These are phyloP conservation scores for Acer saccharum DNA, from an alignment of 345 rosid genomes.

Conservation along the genomic window DNA sequence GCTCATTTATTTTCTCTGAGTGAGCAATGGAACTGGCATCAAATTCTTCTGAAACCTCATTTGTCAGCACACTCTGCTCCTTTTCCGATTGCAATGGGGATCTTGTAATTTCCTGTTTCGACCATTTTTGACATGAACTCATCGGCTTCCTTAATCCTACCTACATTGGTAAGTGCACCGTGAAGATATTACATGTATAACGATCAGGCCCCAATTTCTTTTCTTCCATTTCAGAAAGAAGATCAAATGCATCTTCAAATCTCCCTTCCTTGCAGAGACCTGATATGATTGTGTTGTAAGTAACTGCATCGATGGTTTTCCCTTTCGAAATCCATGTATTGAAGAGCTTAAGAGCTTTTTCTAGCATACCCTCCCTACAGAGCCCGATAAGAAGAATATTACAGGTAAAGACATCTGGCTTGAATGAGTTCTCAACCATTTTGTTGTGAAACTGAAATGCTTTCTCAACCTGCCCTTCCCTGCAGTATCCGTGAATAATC, in stretches of 20 bases:
- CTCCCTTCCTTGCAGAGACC: constrained; percentile 65
- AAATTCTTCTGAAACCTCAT: constrained; percentile 35
- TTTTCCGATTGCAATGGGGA: constrained; percentile 31
- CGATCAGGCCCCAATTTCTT: constrained; percentile 62
- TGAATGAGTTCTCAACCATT: constrained; percentile 68
- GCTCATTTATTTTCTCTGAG: constrained; percentile 64
- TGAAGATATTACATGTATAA: constrained; percentile 64
- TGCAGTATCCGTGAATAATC: constrained; percentile 71
- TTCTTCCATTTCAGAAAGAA: constrained; percentile 65
- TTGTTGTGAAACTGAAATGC: constrained; percentile 81
- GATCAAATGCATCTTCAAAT: constrained; percentile 72
- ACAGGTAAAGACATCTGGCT: constrained; percentile 62
- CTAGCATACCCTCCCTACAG: constrained; percentile 72
- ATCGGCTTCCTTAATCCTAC: constrained; percentile 58
- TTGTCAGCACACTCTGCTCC: constrained; percentile 11
- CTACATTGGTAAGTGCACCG: constrained; percentile 52
- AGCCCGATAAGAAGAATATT: constrained; percentile 82
- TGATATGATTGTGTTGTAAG: constrained; percentile 82
- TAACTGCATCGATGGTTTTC: constrained; percentile 55
- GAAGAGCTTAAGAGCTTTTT: constrained; percentile 83
- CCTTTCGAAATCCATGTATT: constrained; percentile 60
- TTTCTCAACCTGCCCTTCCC: constrained; percentile 67
- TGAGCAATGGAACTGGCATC: constrained; percentile 41
- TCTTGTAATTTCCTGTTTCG: constrained; percentile 41
- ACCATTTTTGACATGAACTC: constrained; percentile 52